A percentile compares a stretch with the other conserved stretches of the same genome.
phyloP scores from a whole-genome alignment of 805 yeast species.

The Monosporozyma aerobia region DNA sequence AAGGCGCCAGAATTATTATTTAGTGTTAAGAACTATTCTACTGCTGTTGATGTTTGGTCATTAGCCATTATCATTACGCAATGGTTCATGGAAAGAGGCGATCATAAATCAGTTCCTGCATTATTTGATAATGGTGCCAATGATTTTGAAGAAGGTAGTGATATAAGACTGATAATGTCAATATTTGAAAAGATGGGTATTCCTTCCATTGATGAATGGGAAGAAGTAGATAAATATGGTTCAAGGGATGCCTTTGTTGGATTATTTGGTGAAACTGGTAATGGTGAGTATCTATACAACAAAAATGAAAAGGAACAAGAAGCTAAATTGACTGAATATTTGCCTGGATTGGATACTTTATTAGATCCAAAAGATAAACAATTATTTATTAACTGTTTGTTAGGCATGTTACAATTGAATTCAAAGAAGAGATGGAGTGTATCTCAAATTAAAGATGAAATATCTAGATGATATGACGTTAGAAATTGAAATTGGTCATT shows the following conservation, averaged over 20 bases:
- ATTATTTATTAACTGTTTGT: slow-evolving; percentile 29
- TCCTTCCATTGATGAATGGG: slow-evolving; percentile 39
- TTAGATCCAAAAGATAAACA: slow-evolving; percentile 4
- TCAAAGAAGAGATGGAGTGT: slow-evolving; percentile 32
- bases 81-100: slow-evolving; percentile 31
- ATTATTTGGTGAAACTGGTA: slow-evolving; percentile 26
- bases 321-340: slow-evolving; percentile 6
- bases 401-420: slow-evolving; percentile 38
- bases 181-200: slow-evolving; percentile 56
- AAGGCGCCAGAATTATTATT: slow-evolving; percentile 71
- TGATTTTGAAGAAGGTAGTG: slow-evolving; percentile 35
- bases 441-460: neutral
- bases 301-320: slow-evolving; percentile 7
- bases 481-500: neutral
- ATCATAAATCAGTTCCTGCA: slow-evolving; percentile 15
- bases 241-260: slow-evolving; percentile 27
- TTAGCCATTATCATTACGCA: slow-evolving; percentile 50
- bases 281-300: slow-evolving; percentile 16
- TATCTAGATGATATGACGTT: neutral
- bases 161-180: slow-evolving; percentile 48
- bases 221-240: slow-evolving; percentile 28
- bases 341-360: slow-evolving; percentile 20
- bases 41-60: slow-evolving; percentile 65
- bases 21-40: slow-evolving; percentile 45
- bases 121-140: slow-evolving; percentile 23